phyloP scores from a whole-genome alignment of 768 basidiomycete genomes.

The Suillus americanus region DNA sequence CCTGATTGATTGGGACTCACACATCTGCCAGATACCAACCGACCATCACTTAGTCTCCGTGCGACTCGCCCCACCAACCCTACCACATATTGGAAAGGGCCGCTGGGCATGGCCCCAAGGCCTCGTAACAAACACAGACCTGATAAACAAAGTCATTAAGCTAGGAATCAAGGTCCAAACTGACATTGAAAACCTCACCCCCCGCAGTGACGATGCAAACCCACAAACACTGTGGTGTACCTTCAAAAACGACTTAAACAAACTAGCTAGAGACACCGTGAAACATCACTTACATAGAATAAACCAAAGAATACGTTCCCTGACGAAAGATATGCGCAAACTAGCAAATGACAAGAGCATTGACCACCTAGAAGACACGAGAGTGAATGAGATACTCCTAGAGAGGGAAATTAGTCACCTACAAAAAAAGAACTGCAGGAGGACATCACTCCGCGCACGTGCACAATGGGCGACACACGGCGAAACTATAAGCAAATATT shows the following conservation, averaged over 20 bases:
- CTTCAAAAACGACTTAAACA: not conserved
- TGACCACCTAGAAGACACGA: not conserved
- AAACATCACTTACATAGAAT: not conserved
- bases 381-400: not conserved
- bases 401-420: not conserved
- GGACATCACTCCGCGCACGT: not conserved
- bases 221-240: not conserved
- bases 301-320: not conserved
- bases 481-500: not conserved
- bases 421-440: not conserved
- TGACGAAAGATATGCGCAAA: not conserved
- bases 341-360: not conserved
- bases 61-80: not conserved
- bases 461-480: not conserved
- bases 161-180: no score
- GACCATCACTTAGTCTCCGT: not conserved
- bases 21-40: not conserved
- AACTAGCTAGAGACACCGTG: not conserved
- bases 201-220: not conserved
- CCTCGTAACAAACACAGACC: no score
- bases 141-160: no score
- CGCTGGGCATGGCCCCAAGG: no score
- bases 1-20: not conserved
- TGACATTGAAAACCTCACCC: no score
- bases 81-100: no score